phyloP scores from a whole-genome alignment of 2,329 filamentous ascomycete species.

The Fusarium dimerum region DNA sequence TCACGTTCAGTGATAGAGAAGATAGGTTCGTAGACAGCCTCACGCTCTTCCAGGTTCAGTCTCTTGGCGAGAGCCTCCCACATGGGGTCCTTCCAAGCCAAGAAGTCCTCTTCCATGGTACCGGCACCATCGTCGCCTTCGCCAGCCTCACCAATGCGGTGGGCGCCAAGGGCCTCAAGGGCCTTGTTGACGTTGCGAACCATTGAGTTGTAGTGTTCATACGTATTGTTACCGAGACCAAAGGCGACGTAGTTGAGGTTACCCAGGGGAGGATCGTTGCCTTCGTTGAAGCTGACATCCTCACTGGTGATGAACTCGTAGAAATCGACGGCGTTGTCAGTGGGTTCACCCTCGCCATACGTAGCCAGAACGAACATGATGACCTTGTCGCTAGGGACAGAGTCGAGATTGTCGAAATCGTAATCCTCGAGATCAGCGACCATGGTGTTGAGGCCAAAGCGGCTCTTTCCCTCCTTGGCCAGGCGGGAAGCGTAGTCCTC shows the following conservation, averaged over 20 bases:
- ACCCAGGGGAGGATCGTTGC: constrained; percentile 69
- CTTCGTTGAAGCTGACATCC: constrained; percentile 77
- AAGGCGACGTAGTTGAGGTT: constrained; percentile 94
- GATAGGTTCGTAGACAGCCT: constrained; percentile 92
- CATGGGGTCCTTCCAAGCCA: constrained; percentile 99
- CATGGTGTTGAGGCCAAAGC: constrained; percentile 97
- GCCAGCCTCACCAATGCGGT: constrained; percentile 82
- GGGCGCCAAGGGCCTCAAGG: constrained; percentile 78
- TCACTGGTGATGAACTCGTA: constrained; percentile 92
- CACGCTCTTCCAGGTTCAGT: constrained; percentile 90
- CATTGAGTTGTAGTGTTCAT: constrained; percentile 99
- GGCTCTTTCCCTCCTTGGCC: constrained; percentile 94
- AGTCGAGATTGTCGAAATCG: constrained; percentile 91
- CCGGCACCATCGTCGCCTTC: constrained; percentile 97
- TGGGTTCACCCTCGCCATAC: constrained; percentile 97
- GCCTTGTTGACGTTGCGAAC: constrained; percentile 86
- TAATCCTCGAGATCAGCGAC: constrained; percentile 97
- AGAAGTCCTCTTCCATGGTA: constrained; percentile 99
- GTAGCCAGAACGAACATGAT: constrained; percentile 95
- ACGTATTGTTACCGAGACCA: constrained; percentile 97
- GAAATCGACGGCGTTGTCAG: constrained; percentile 98
- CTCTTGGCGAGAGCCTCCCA: constrained; percentile 82
- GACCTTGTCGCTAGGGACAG: constrained; percentile 85
- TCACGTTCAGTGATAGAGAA: constrained; percentile 81
- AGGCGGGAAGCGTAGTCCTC: constrained; percentile 97